Base-by-base conservation (phyloP, 192 early-diverging fungal species). In the Entophlyctis helioformis region DNA sequence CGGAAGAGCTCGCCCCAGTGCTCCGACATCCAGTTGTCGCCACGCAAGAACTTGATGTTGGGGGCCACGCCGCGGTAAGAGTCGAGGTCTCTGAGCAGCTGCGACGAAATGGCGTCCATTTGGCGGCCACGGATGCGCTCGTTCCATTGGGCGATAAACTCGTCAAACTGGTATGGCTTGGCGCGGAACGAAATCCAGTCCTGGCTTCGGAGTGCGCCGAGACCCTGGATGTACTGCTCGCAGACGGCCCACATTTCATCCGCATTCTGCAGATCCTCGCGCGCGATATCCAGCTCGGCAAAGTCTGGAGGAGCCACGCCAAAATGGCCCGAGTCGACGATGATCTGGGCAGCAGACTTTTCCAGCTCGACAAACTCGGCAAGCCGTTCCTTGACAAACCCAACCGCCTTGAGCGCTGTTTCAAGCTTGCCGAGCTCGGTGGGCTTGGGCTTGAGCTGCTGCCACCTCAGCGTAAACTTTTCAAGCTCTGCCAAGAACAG, bases 1-100 rank as follows among this genome's bases (percentile, higher is more conserved):
- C 66, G 56, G 46, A 72, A 76, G 11, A 72, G 44, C 20, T 76
- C 74, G 11, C 48, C 74, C 74, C 74, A 76, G 36, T 76, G 74
- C 48, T 76, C 74, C 9, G 61, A 24, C 40, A 68, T 68, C 74
- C 74, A 76, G 19, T 53, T 69, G 33, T 76, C 74, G 1, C 74
- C 74, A 19, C 67, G 49, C 36, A 76, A 28, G 52, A 62, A 76
- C 42, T 76, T 76, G 20, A 76, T 36, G 20, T 45, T 38, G 1
- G 68, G 71, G 18, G 49, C 39, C 8, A 62, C 27, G 4, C 56
- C 57, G 9, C 52, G 46, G 38, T 67, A 59, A 2, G 36, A 44
- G 36, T 75, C 67, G 23, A 76, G 56, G 28, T 74, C 55, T 18
- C 35, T 37, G 32, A 57, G 51, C 15, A 76, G 67, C 19, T 48